Evolutionary conservation across 192 early-diverging fungal species (phyloP).

Genomic region (Chytriomyces sp.): DNA sequence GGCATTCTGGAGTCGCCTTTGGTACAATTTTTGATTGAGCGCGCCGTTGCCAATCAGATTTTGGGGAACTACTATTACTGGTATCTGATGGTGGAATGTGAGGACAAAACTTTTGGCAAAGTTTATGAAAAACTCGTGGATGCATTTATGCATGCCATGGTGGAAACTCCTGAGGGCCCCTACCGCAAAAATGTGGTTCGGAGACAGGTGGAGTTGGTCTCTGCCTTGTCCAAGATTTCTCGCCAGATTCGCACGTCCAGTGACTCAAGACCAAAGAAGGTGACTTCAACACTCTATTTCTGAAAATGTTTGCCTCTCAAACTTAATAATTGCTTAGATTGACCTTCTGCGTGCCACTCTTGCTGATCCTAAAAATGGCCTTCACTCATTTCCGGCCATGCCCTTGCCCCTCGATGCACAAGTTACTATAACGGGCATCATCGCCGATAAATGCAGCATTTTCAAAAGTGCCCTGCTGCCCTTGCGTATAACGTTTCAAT

Average conservation of each 20-base stretch:
- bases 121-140: conserved; percentile 87
- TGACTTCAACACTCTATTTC: conserved; percentile 30
- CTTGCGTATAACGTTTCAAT: conserved; percentile 81
- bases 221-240: conserved; percentile 70
- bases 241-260: conserved; percentile 75
- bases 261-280: conserved; percentile 86
- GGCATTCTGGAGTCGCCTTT: conserved; percentile 54
- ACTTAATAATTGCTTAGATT: conserved; percentile 60
- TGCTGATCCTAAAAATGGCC: conserved; percentile 79
- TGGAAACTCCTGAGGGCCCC: conserved; percentile 53
- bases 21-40: conserved; percentile 86
- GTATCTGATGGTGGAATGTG: conserved; percentile 96
- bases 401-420: conserved; percentile 89
- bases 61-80: conserved; percentile 88
- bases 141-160: conserved; percentile 77
- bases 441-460: conserved; percentile 76
- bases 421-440: conserved; percentile 77
- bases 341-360: conserved; percentile 77
- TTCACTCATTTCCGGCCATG: conserved; percentile 80
- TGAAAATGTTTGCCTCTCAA: background rate
- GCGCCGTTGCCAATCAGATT: conserved; percentile 77
- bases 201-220: conserved; percentile 85
- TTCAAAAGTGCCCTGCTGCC: conserved; percentile 93
- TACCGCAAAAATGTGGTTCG: conserved; percentile 73
- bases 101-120: conserved; percentile 78